These are phyloP conservation scores for Casuarina glauca DNA, from an alignment of 306 rosid genomes.

Conservation along the genomic window DNA sequence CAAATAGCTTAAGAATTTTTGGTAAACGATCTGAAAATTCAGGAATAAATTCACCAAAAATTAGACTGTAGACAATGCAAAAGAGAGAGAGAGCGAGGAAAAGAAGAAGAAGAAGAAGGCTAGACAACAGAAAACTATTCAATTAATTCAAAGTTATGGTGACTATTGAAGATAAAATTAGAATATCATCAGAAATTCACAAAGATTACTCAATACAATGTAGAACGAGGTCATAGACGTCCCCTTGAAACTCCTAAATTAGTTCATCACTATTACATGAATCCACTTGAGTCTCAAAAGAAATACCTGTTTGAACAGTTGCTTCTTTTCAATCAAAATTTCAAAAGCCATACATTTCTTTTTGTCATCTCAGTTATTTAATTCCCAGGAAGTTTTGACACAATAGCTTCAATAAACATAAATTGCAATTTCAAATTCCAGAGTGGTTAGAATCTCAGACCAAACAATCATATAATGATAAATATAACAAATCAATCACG, in stretches of 20 bases:
- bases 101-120: not conserved
- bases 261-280: not conserved
- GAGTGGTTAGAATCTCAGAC: conserved; percentile 1
- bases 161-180: not conserved
- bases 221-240: not conserved
- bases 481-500: conserved; percentile 1
- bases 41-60: not conserved
- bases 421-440: not conserved
- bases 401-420: not conserved
- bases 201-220: not conserved
- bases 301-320: not conserved
- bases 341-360: not conserved
- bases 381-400: not conserved
- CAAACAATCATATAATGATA: conserved; percentile 1
- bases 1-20: not conserved
- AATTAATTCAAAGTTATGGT: not conserved
- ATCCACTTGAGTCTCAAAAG: not conserved
- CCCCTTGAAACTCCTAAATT: not conserved
- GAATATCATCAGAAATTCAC: not conserved
- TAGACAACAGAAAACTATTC: not conserved
- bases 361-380: not conserved
- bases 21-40: not conserved
- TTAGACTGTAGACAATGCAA: not conserved
- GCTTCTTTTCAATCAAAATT: not conserved
- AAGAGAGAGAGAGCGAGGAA: not conserved